Base-by-base conservation (phyloP, 2,329 filamentous ascomycete genomes). In the Lasiodiplodia citricola region DNA sequence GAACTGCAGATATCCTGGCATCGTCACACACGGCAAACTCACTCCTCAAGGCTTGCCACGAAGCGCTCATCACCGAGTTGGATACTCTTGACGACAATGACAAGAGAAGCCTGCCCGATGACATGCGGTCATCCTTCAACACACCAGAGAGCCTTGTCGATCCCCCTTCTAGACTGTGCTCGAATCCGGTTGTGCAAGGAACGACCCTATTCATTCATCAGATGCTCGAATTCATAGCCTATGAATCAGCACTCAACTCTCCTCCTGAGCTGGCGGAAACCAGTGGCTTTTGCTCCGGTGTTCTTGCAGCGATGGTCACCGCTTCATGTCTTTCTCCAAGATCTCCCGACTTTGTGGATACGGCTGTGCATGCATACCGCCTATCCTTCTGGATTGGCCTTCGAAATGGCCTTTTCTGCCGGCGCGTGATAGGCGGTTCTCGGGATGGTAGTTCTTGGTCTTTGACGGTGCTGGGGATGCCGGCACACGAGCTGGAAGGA, bases 321-420 rank as follows among this genome's bases (percentile, higher is more conserved):
- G 21, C 67, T 4, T 25, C 25, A 4, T 52, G 58, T 21, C 58
- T 44, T 3, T 38, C 23, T 5, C 14, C 51, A 13, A 58, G 38
- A 2, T 38, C 58, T 13, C 21, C 23, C 8, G 57, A 68, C 3
- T 68, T 71, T n/a, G 38, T 57, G 35, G 37, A 41, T 1, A 56
- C 44, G 21, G 64, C 54, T 25, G 31, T 65, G 2, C 47, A 25
- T 10, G 67, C 56, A 2, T 50, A 69, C 14, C 67, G 69, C 2
- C 10, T 71, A 1, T 63, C 68, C 11, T 31, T 70, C n/a, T 57
- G 66, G 21, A 51, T 71, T 4, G 70, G 69, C 1, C 69, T 69
- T 5, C 18, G 58, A n/a, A 67, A 67, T 10, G 52, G 35, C 4
- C 51, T 68, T 0, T n/a, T 50, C 16, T 67, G 70, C 14, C 44